Base-by-base conservation (phyloP, 768 basidiomycete genomes). In the Calocera viscosa region DNA sequence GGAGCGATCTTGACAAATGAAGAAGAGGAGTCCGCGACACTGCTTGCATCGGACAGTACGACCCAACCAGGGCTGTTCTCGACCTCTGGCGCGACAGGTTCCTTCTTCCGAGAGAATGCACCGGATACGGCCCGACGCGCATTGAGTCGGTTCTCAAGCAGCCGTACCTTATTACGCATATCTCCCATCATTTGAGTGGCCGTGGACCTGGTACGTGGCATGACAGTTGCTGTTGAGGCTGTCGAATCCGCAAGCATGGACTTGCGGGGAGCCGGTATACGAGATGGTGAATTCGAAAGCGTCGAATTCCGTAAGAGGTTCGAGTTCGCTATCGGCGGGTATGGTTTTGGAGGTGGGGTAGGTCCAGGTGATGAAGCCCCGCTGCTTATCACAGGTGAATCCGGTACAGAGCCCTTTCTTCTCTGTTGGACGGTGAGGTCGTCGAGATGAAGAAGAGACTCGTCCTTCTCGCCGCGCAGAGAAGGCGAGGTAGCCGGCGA, bases 171-270 rank as follows among this genome's bases (percentile, higher is more conserved):
- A 40, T 89, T 90, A 43, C 91, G 84, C 88, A 94, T 91, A 74
- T 93, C 91, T 26, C 89, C 88, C 3, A 92, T 90, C 91, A 94
- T 93, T 73, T 93, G 90, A 1, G 91, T 89, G 30, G 90, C 91
- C 74, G 86, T 88, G 74, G 83, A 91, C 78, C 81, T 88, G 2
- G 88, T 82, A 65, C 80, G 70, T 8, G 75, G 74, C 41, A 78
- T 64, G 66, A 68, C 74, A 63, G 68, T 71, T 7, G 74, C 71
- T 10, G 76, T 69, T n/a, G 70, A 63, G 24, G 78, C 26, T 28
- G 53, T 64, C 35, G 69, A 47, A n/a, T 63, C 64, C 73, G 40
- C 74, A 78, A 16, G 80, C 78, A 63, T 76, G 78, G 32, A 79
- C 16, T 43, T 69, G 71, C 28, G 73, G 65, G 16, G 68, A 67